Conservation (phyloP, 2,329 filamentous ascomycete species). For the Neopestalotiopsis clavispora region DNA sequence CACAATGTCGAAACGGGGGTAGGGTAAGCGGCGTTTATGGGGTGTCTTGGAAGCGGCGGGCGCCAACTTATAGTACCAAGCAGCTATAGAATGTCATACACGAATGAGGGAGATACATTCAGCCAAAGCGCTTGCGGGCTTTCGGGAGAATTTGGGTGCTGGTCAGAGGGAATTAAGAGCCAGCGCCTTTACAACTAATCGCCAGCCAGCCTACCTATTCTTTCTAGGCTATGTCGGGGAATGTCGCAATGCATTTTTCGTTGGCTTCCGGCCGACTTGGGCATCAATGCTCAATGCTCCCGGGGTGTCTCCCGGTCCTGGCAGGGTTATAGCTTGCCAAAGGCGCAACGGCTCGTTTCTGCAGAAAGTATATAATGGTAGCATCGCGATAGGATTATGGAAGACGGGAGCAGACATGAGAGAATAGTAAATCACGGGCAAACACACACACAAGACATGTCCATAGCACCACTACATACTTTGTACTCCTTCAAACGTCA, state of each 20-base stretch:
- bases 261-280: constrained; percentile 38
- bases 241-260: constrained; percentile 31
- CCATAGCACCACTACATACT: not conserved
- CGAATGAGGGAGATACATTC: constrained; percentile 1
- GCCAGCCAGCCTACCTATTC: constrained; percentile 14
- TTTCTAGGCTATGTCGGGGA: constrained; percentile 39
- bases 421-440: constrained; percentile 28
- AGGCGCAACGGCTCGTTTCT: constrained; percentile 29
- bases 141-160: constrained; percentile 14
- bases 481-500: not conserved
- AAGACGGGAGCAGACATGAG: constrained; percentile 15
- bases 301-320: constrained; percentile 36
- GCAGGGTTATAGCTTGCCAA: constrained; percentile 28
- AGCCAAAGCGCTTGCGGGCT: constrained; percentile 14
- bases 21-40: constrained; percentile 15
- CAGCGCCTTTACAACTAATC: constrained; percentile 17
- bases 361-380: constrained; percentile 33
- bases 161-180: not conserved
- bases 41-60: constrained; percentile 29
- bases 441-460: not conserved
- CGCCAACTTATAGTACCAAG: constrained; percentile 27
- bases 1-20: constrained; percentile 19
- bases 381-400: constrained; percentile 20
- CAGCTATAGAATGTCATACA: constrained; percentile 18
- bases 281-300: constrained; percentile 50